phyloP scores from a whole-genome alignment of 176 grass and related monocot genomes.

The Paspalum vaginatum region DNA sequence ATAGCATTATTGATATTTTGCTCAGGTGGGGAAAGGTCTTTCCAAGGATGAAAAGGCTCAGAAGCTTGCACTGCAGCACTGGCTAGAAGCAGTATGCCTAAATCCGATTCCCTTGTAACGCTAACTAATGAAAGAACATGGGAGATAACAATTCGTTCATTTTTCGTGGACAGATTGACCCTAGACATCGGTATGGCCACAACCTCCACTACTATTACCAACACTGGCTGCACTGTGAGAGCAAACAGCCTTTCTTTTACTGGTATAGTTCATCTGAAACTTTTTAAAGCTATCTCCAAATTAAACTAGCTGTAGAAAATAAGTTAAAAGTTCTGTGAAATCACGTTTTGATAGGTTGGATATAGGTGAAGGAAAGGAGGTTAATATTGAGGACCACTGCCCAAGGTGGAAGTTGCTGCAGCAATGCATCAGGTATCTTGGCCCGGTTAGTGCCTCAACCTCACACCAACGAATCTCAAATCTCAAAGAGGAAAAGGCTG shows the following conservation, averaged over 20 bases:
- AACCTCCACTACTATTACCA: constrained; percentile 95
- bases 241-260: constrained; percentile 96
- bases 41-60: constrained; percentile 92
- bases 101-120: not conserved
- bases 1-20: not conserved
- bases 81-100: constrained; percentile 84
- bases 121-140: not conserved
- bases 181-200: constrained; percentile 89
- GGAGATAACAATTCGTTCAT: constrained; percentile 12
- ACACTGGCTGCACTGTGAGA: constrained; percentile 74
- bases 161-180: constrained; percentile 72
- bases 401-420: constrained; percentile 69
- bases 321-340: constrained; percentile 40
- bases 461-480: constrained; percentile 12
- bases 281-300: constrained; percentile 22
- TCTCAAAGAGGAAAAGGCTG: constrained; percentile 3
- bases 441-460: constrained; percentile 64
- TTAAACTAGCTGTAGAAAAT: constrained; percentile 34
- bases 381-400: constrained; percentile 68
- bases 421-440: constrained; percentile 99
- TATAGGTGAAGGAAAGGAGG: constrained; percentile 89
- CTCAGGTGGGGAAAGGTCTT: constrained; percentile 88
- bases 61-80: constrained; percentile 94
- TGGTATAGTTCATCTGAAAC: constrained; percentile 54
- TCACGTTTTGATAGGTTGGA: constrained; percentile 65